phyloP scores from a whole-genome alignment of 257 asterid genomes.

The Cynanchum wilfordii region DNA sequence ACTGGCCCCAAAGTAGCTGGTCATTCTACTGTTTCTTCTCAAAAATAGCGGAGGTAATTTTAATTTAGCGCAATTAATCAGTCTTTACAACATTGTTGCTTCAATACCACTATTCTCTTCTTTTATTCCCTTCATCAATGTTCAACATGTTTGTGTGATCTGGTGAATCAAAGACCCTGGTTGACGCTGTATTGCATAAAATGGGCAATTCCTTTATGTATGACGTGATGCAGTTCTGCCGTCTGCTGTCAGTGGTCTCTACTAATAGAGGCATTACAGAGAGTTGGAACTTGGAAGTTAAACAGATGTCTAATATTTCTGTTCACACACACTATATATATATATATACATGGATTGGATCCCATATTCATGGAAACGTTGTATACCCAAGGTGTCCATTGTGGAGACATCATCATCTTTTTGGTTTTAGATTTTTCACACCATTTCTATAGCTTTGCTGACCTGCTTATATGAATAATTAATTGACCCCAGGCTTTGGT shows the following conservation, averaged over 20 bases:
- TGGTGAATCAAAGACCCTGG: background rate
- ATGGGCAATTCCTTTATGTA: background rate
- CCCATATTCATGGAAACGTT: background rate
- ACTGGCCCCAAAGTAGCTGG: slow-evolving; percentile 64
- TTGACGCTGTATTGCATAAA: background rate
- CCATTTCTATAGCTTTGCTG: background rate
- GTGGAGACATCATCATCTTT: background rate
- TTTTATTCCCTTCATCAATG: background rate
- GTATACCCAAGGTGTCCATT: background rate
- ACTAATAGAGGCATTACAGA: background rate
- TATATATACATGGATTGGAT: background rate
- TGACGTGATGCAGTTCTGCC: background rate
- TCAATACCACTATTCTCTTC: background rate
- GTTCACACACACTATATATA: too few relatives aligned
- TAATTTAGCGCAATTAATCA: too few relatives aligned
- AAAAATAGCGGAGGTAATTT: background rate
- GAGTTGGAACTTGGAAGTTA: background rate
- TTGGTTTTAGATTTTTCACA: background rate
- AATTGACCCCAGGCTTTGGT: too few relatives aligned
- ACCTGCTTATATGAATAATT: too few relatives aligned
- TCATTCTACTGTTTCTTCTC: background rate
- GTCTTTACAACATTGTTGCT: background rate
- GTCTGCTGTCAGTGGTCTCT: background rate
- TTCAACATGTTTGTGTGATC: background rate
- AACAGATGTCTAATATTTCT: background rate